These are phyloP conservation scores for Penicillium chermesinum DNA, from an alignment of 495 filamentous ascomycete species.

Conservation along the genomic window DNA sequence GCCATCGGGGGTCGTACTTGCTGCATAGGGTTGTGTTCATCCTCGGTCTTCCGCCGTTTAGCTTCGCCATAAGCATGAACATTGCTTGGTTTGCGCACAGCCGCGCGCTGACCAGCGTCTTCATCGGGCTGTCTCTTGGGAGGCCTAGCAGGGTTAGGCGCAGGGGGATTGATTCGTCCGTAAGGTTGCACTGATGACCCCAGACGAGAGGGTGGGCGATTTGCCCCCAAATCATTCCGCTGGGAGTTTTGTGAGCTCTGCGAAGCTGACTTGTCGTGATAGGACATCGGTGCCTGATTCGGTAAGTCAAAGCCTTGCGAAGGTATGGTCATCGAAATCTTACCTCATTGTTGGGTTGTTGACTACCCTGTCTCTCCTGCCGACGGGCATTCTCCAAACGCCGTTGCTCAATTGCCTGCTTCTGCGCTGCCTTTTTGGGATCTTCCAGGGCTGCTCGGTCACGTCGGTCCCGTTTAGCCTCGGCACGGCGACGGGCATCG, in stretches of 20 bases:
- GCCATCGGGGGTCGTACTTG: slow-evolving; percentile 59
- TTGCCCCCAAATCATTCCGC: slow-evolving; percentile 45
- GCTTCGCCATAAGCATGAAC: slow-evolving; percentile 45
- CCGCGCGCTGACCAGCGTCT: slow-evolving; percentile 43
- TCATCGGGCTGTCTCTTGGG: slow-evolving; percentile 56
- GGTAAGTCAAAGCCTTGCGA: slow-evolving; percentile 1
- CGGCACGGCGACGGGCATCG: slow-evolving; percentile 38
- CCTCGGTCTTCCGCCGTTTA: slow-evolving; percentile 56
- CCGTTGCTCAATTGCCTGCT: slow-evolving; percentile 63
- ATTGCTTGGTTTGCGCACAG: slow-evolving; percentile 37
- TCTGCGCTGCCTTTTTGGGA: slow-evolving; percentile 61
- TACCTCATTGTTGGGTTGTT: slow-evolving; percentile 33
- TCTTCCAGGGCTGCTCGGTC: slow-evolving; percentile 48
- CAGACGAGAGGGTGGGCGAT: slow-evolving; percentile 50
- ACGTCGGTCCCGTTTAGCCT: slow-evolving; percentile 41
- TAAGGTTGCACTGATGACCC: slow-evolving; percentile 50
- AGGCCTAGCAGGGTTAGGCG: slow-evolving; percentile 60
- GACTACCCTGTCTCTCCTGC: slow-evolving; percentile 49
- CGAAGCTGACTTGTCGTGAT: slow-evolving; percentile 36
- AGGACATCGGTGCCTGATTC: slow-evolving; percentile 18
- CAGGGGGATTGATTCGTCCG: slow-evolving; percentile 44
- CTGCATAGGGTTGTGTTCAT: slow-evolving; percentile 45
- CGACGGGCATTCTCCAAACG: slow-evolving; percentile 60
- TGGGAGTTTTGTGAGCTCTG: slow-evolving; percentile 21
- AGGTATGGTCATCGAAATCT: slow-evolving; percentile 15